Percentiles rank a stretch among this genome's conserved stretches.
phyloP scores from a whole-genome alignment of 345 rosid species.

The Melaleuca alternifolia region DNA sequence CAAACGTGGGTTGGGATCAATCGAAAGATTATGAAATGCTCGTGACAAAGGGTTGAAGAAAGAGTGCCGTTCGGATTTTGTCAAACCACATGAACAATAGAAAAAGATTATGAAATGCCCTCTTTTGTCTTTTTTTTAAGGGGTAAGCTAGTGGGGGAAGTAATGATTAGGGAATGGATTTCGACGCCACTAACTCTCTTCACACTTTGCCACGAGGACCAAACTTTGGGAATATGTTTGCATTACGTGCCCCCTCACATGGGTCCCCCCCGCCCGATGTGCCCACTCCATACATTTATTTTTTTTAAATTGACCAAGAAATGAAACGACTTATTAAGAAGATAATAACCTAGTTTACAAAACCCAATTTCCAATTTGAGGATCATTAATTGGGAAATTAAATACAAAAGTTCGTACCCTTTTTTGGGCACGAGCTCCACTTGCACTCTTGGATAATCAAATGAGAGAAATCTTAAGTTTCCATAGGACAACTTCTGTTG shows the following conservation, averaged over 20 bases:
- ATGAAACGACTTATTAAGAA: neutral
- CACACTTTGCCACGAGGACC: constrained; percentile 32
- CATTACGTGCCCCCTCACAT: constrained; percentile 26
- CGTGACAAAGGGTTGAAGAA: too few relatives aligned
- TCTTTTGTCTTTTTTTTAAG: neutral
- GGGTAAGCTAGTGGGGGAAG: constrained; percentile 35
- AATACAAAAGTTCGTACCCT: neutral
- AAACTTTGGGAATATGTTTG: constrained; percentile 29
- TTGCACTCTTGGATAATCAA: neutral
- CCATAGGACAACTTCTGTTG: neutral
- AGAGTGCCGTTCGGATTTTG: constrained; percentile 8
- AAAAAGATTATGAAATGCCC: neutral
- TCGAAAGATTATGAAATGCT: neutral
- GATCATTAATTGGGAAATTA: neutral
- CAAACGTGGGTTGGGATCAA: constrained; percentile 9
- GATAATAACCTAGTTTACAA: neutral
- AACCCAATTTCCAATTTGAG: neutral
- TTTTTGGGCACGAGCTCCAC: neutral
- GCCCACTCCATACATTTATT: neutral
- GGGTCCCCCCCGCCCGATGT: constrained; percentile 9
- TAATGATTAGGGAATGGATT: constrained; percentile 45
- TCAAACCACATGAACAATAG: neutral
- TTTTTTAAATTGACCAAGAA: too few relatives aligned
- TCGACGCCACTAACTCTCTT: constrained; percentile 6
- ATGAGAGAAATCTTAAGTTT: neutral